These are phyloP conservation scores for Microcyclospora tardicrescens DNA, from an alignment of 2,329 filamentous ascomycete species.

Conservation along the genomic window DNA sequence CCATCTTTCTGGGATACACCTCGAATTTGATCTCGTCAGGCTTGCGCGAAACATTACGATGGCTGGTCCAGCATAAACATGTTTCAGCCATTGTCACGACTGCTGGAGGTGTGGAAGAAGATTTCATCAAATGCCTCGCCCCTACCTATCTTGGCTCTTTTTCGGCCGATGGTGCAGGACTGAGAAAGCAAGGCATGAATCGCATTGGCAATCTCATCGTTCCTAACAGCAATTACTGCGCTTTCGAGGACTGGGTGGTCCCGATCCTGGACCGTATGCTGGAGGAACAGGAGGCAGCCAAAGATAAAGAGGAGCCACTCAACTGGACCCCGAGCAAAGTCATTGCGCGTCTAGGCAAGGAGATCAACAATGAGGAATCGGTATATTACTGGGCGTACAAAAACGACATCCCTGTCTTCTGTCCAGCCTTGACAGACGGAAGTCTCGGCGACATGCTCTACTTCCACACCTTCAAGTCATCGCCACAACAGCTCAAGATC, in stretches of 20 bases:
- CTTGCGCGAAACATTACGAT: slow-evolving; percentile 79
- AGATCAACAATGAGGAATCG: slow-evolving; percentile 83
- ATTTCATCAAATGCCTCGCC: slow-evolving; percentile 95
- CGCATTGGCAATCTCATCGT: slow-evolving; percentile 92
- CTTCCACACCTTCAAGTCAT: slow-evolving; percentile 90
- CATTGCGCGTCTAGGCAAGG: slow-evolving; percentile 76
- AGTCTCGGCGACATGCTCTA: slow-evolving; percentile 96
- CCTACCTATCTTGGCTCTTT: slow-evolving; percentile 90
- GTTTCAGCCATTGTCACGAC: slow-evolving; percentile 91
- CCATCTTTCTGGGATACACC: slow-evolving; percentile 94
- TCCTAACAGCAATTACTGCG: slow-evolving; percentile 93
- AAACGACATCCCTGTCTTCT: slow-evolving; percentile 95
- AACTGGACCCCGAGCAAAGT: slow-evolving; percentile 93
- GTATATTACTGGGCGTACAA: slow-evolving; percentile 97
- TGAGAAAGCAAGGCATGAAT: slow-evolving; percentile 80
- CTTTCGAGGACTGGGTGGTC: slow-evolving; percentile 94
- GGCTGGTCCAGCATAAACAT: slow-evolving; percentile 83
- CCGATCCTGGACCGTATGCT: slow-evolving; percentile 93
- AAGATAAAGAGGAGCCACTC: slow-evolving; percentile 45
- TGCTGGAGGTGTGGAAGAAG: slow-evolving; percentile 89
- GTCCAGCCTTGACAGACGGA: slow-evolving; percentile 87
- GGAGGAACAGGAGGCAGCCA: slow-evolving; percentile 72
- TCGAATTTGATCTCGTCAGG: slow-evolving; percentile 96
- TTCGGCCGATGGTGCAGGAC: slow-evolving; percentile 57
- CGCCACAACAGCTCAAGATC: slow-evolving; percentile 65